Evolutionary conservation across 257 asterid genomes (phyloP), one percentile per base, ranked within the genome.

Genomic region (Schizonepeta tenuifolia): DNA sequence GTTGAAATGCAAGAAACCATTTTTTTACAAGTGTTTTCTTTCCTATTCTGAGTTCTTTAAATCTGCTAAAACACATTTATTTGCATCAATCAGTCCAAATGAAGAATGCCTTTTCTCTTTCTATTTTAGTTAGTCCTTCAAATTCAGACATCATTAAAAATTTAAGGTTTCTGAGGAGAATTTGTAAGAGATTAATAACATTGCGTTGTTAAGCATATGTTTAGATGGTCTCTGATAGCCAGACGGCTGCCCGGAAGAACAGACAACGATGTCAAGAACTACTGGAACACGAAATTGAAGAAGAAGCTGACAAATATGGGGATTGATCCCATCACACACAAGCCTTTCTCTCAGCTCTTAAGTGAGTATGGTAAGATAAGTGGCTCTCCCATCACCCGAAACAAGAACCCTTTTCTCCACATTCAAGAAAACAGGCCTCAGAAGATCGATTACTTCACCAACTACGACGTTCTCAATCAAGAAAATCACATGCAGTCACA

Each of bases 221-320:
- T 60, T 46, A 92, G 98, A 85, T 92, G 99, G 97, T 94, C 97
- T 70, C 75, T 88, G 68, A 94, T 94, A 74, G 97, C 99, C 3
- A 83, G 77, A 69, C 84, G 83, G 28, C 84, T 94, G 7, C 97
- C 97, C 0, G 97, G 97, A 55, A 84, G 99, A 87, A 94, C 99
- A 5, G 99, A 93, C 75, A 94, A 94, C 33, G 97, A 94, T 59
- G 97, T 94, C 57, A 94, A 94, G 84, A 94, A 94, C 87, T 94
- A 89, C 82, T 94, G 97, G 99, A 94, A 94, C 85, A 94, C 98
- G 0, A 95, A 92, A 70, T 89, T 95, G 69, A 95, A 88, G 97
- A 92, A 95, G 69, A 95, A 95, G 71, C 92, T 94, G 1, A 65
- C 78, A 20, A 92, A 85, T 70, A 85, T 90, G 92, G 98, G 96